phyloP scores from a whole-genome alignment of 2,329 filamentous ascomycete species.

The Colletotrichum tropicale region DNA sequence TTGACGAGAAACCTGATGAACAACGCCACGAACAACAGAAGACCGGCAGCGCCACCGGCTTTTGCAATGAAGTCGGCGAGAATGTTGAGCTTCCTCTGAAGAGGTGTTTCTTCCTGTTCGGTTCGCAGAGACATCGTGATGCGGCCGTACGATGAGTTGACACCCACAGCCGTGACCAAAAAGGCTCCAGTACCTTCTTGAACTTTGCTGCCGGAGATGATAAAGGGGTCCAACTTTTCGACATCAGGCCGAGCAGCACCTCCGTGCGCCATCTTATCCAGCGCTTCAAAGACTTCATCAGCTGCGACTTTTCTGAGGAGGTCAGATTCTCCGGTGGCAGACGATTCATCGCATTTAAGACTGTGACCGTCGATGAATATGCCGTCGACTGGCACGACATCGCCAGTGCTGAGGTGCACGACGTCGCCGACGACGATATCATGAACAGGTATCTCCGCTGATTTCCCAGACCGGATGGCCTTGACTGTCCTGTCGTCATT shows the following conservation, averaged over 20 bases:
- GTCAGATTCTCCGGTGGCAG: slow-evolving; percentile 73
- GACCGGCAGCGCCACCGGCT: slow-evolving; percentile 64
- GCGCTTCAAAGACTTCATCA: slow-evolving; percentile 60
- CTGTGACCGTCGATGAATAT: slow-evolving; percentile 68
- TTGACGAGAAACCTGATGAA: slow-evolving; percentile 78
- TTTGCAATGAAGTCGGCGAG: slow-evolving; percentile 43
- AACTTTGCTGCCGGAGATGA: slow-evolving; percentile 61
- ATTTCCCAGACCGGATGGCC: slow-evolving; percentile 68
- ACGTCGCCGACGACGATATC: slow-evolving; percentile 71
- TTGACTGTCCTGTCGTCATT: slow-evolving; percentile 68
- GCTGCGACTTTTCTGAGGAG: slow-evolving; percentile 68
- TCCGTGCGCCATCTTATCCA: slow-evolving; percentile 55
- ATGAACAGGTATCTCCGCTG: slow-evolving; percentile 62
- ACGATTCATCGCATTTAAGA: slow-evolving; percentile 73
- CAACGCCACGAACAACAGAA: slow-evolving; percentile 78
- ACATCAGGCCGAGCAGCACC: slow-evolving; percentile 29
- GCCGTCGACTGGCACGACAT: slow-evolving; percentile 70
- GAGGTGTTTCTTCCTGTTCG: slow-evolving; percentile 55
- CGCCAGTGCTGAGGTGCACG: slow-evolving; percentile 69
- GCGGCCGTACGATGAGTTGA: slow-evolving; percentile 59
- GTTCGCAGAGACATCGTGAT: slow-evolving; percentile 61
- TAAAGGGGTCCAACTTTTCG: slow-evolving; percentile 59
- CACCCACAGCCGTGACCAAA: slow-evolving; percentile 58
- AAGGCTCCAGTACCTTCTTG: slow-evolving; percentile 59
- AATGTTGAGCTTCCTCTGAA: slow-evolving; percentile 57